Evolutionary conservation across 129 eudicot species (phyloP).

Genomic region (Centaurea solstitialis): DNA sequence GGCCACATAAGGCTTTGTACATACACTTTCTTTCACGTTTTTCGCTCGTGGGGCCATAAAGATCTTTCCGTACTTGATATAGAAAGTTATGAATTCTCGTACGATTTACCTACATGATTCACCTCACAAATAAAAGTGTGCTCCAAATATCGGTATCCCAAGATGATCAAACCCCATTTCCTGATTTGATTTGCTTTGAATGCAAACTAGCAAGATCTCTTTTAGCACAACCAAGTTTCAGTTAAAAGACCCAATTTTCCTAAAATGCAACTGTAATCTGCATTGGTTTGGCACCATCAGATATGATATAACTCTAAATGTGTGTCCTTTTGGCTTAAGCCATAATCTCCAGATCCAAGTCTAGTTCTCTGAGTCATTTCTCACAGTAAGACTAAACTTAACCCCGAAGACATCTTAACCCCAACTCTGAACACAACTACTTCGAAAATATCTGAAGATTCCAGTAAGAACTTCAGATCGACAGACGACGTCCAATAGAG

Average conservation of each 20-base stretch:
- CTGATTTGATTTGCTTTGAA: not conserved
- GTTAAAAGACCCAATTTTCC: not conserved
- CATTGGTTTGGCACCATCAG: not conserved
- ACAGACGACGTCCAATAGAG: not conserved
- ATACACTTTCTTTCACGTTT: not conserved
- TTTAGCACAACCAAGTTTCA: not conserved
- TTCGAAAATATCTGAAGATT: not conserved
- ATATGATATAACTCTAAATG: not conserved
- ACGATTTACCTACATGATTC: no score
- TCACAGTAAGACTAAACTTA: no score
- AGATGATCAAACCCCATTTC: not conserved
- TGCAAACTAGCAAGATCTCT: not conserved
- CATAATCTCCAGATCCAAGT: not conserved
- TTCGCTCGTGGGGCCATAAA: not conserved
- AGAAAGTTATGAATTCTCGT: not conserved
- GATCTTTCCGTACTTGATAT: not conserved
- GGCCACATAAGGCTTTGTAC: not conserved
- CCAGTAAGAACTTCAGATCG: not conserved
- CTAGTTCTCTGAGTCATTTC: not conserved
- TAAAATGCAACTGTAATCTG: not conserved
- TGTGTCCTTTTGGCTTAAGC: not conserved
- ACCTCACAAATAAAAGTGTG: not conserved
- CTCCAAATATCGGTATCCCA: not conserved
- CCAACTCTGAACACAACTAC: not conserved
- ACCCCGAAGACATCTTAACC: not conserved